Percentiles rank a stretch among this genome's conserved stretches.
Conservation (phyloP, 1,284 basidiomycete species). For the Kalmanozyma brasiliensis region DNA sequence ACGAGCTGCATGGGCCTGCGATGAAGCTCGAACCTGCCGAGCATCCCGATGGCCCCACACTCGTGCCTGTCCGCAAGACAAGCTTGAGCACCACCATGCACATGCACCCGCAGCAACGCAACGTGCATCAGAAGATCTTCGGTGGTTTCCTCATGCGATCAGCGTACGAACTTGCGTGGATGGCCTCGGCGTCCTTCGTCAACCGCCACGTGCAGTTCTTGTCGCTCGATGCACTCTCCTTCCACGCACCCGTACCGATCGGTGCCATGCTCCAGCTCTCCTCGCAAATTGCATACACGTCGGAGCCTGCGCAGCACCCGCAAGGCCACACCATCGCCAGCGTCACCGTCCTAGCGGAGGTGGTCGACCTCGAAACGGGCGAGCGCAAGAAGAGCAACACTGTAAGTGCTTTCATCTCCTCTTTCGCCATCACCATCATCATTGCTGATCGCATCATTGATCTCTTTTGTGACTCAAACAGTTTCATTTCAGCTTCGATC, state of each 20-base stretch:
- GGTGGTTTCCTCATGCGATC: conserved; percentile 59
- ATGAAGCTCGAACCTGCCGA: conserved; percentile 13
- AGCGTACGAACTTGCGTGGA: conserved; percentile 68
- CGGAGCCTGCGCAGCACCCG: conserved; percentile 16
- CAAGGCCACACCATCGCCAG: conserved; percentile 35
- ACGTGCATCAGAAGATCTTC: conserved; percentile 60
- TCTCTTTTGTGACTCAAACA: conserved; percentile 1
- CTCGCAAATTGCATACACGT: conserved; percentile 58
- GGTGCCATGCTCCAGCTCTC: conserved; percentile 59
- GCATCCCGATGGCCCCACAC: conserved; percentile 20
- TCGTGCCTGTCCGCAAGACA: conserved; percentile 59
- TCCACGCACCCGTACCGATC: conserved; percentile 63
- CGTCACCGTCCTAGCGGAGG: conserved; percentile 57
- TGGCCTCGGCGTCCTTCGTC: conserved; percentile 61
- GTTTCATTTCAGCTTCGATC: conserved; percentile 62
- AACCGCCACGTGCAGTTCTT: conserved; percentile 67
- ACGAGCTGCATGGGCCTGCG: conserved; percentile 28
- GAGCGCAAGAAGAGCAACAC: conserved; percentile 53
- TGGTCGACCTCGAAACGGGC: conserved; percentile 55
- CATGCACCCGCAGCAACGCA: conserved; percentile 65
- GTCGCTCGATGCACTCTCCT: conserved; percentile 64
- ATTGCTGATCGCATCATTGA: background rate
- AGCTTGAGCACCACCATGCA: conserved; percentile 55
- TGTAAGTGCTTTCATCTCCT: conserved; percentile 17
- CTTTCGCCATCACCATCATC: too few relatives aligned